Percentiles rank a stretch among this genome's conserved stretches.
Conservation (phyloP, 306 rosid genomes). For the Trifolium dubium region DNA sequence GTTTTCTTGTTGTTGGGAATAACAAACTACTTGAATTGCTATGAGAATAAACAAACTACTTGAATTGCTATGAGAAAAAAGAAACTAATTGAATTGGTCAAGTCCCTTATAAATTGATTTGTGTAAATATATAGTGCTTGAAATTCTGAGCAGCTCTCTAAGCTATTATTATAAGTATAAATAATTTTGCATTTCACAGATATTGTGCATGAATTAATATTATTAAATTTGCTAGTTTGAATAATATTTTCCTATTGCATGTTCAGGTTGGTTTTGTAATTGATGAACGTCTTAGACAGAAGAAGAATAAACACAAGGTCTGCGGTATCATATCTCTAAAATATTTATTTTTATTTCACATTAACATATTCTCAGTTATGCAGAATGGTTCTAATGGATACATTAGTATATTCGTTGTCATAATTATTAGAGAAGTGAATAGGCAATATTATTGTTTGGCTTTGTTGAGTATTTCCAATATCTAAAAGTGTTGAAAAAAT, state of each 20-base stretch:
- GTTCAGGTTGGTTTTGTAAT: slow-evolving; percentile 85
- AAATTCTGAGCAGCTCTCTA: slow-evolving; percentile 6
- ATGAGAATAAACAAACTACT: too few species aligned
- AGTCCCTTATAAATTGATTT: slow-evolving; percentile 10
- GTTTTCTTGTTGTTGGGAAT: slow-evolving; percentile 17
- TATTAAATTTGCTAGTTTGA: slow-evolving; percentile 12
- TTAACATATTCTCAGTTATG: not conserved
- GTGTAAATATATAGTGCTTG: slow-evolving; percentile 6
- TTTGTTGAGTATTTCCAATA: slow-evolving; percentile 37
- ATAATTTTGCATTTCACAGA: slow-evolving; percentile 22
- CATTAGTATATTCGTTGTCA: slow-evolving; percentile 25
- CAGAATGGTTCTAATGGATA: slow-evolving; percentile 6
- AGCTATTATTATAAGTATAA: slow-evolving; percentile 3
- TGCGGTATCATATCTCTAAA: slow-evolving; percentile 16
- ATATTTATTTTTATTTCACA: slow-evolving; percentile 12
- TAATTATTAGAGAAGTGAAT: slow-evolving; percentile 5
- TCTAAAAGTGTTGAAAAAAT: not conserved
- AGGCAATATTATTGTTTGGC: slow-evolving; percentile 17
- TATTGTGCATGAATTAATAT: slow-evolving; percentile 10
- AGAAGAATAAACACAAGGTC: slow-evolving; percentile 82
- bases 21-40: slow-evolving; percentile 14
- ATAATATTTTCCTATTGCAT: slow-evolving; percentile 29
- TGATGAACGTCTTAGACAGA: slow-evolving; percentile 85
- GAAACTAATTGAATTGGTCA: slow-evolving; percentile 17
- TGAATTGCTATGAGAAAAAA: too few species aligned